Evolutionary conservation across 2,329 filamentous ascomycete species (phyloP).

Genomic region (Alternaria solani): DNA sequence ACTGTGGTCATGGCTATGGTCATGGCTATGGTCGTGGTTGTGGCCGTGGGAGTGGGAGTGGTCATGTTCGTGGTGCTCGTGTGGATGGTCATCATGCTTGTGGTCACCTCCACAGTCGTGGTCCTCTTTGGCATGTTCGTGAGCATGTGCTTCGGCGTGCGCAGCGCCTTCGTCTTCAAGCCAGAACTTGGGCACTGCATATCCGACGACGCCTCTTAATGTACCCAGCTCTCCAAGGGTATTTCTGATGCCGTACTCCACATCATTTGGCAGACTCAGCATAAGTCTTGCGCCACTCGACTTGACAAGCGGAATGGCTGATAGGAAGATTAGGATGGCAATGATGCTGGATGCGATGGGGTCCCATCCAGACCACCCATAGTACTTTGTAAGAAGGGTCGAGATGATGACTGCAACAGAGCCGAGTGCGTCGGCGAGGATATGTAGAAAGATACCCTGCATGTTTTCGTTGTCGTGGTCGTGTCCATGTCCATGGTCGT

Average conservation of each 20-base stretch:
- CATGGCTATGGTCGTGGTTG: conserved; percentile 45
- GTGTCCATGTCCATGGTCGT: conserved; percentile 42
- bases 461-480: conserved; percentile 95
- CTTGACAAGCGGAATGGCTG: conserved; percentile 85
- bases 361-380: conserved; percentile 93
- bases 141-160: conserved; percentile 51
- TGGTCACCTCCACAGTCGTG: conserved; percentile 40
- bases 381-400: conserved; percentile 84
- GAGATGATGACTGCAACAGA: conserved; percentile 94
- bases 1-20: conserved; percentile 46
- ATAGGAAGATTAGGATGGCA: conserved; percentile 90
- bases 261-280: conserved; percentile 81
- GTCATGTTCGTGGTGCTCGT: conserved; percentile 29
- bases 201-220: conserved; percentile 83
- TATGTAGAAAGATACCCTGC: conserved; percentile 95
- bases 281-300: conserved; percentile 84
- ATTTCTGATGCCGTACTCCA: conserved; percentile 88
- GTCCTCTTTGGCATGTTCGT: conserved; percentile 42
- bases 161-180: conserved; percentile 70
- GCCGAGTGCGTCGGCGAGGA: conserved; percentile 92
- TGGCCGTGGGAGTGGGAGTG: conserved; percentile 42
- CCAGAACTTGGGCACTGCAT: conserved; percentile 92
- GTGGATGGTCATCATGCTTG: conserved; percentile 33
- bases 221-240: conserved; percentile 83
- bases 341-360: conserved; percentile 94